Evolutionary conservation across 331 rosid genomes (phyloP), one percentile per base, ranked within the genome.

Genomic region (Telfairia occidentalis): DNA sequence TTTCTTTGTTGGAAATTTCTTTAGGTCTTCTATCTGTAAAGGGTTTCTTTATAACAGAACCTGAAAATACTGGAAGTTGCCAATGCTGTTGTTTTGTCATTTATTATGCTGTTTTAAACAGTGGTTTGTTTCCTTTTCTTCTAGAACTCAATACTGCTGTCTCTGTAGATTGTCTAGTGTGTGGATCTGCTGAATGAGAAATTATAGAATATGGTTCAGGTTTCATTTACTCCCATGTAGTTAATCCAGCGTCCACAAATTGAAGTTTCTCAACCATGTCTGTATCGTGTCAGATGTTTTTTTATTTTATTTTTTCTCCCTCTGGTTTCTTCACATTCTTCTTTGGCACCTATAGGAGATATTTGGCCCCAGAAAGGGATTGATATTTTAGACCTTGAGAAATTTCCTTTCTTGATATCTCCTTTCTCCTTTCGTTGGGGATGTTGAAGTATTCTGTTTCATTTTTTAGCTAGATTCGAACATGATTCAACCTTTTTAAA

Each of bases 41-140:
- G 75, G 55, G 75, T 71, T 71, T 71, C 75, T 71, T 71, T 48
- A 71, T 71, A 71, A 45, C 38, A 71, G 45, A 49, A 71, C 76
- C 76, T 48, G 29, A 28, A 71, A 40, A 46, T 26, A 48, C 76
- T 71, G n/a, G 24, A 71, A 48, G 45, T 48, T 71, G 60, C 9
- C 60, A 48, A 43, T 71, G 30, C 76, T 43, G 8, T 70, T 70
- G 58, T 71, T 43, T 48, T 48, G 29, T 48, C 60, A 29, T 71
- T 48, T 71, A 71, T 48, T 46, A 19, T 9, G 53, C 37, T 71
- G 76, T 16, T 71, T 29, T 24, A 48, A 71, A 71, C 59, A 48
- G 28, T 29, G 76, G 59, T 48, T 71, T 71, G 55, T 45, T 45
- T 28, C 24, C 57, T 7, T 18, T 4, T 13, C 48, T 71, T 24